Evolutionary conservation across 192 early-diverging fungal species (phyloP), one percentile per base, ranked within the genome.

Genomic region (Coemansia sp.): DNA sequence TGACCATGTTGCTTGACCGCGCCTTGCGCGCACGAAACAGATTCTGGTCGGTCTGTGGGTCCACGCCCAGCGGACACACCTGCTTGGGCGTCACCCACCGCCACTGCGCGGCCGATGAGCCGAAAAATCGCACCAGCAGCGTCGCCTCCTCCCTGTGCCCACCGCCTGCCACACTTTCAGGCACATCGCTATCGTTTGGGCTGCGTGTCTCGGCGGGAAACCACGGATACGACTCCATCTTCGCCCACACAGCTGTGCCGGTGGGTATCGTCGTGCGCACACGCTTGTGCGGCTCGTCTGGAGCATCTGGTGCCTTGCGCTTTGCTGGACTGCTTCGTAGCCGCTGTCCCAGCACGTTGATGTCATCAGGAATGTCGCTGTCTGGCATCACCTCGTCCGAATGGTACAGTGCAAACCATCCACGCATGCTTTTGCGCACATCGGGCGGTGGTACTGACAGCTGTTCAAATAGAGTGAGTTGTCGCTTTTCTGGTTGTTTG

Each of bases 191-290:
- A 48, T 63, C 67, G 3, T 46, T 49, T 21, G 66, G 49, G 18
- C 58, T 51, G 21, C 60, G 64, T 44, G 71, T 60, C 18, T 76
- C 71, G 10, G 73, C 77, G 0, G 82, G 82, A 36, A 80, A 80
- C 77, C 77, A 80, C 37, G 82, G 74, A 8, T 63, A 76, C 26
- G 62, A 67, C 12, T 60, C 38, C 59, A 68, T 70, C 37, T 76
- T 76, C 5, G 74, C 82, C 82, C 82, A 83, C 38, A 83, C 77
- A 4, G 56, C 38, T 3, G 64, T 73, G 15, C 82, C 73, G 26
- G 0, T 4, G 56, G 40, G n/a, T 66, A 68, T 12, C 1, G 4
- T 1, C 47, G n/a, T 46, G 63, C 36, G 15, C 56, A 44, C 49
- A 64, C 72, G 23, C 63, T 54, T 7, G 65, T 1, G 71, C 65